Evolutionary conservation across 139 green algal species (phyloP), one percentile per base, ranked within the genome.

Genomic region (Chlamydomonas sphaeroides): DNA sequence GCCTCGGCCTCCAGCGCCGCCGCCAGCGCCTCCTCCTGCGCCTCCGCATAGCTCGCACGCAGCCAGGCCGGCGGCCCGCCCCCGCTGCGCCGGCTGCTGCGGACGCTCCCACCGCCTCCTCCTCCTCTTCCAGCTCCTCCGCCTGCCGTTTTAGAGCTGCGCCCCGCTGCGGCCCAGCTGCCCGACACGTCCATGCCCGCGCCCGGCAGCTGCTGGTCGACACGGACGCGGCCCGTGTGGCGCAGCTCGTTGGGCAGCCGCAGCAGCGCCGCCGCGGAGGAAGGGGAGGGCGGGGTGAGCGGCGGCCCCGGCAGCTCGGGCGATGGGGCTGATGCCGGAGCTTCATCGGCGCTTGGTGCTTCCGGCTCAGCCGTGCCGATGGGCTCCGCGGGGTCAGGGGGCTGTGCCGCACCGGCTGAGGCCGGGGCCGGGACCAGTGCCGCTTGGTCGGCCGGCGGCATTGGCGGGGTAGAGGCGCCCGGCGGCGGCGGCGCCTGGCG

Each of bases 191-290:
- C 69, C 48, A 33, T 65, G 18, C 69, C 69, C 10, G 69, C 48
- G 2, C n/a, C 38, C 69, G 61, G 45, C 20, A 53, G 45, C 45
- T 77, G 45, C 32, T 65, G 4, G 1, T 23, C 25, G 15, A 10
- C 18, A 6, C 69, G 30, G 18, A 39, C 68, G 38, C n/a, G 48
- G 14, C 69, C 69, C 48, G 69, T 42, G 69, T 65, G 41, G n/a
- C 45, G 41, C 7, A 77, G n/a, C 69, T 77, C 69, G 48, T 77
- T 77, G 69, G 69, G 48, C 32, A 77, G 10, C 2, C 48, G 48
- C 48, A 77, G 48, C 48, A 65, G 33, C 3, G 69, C 69, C 25
- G 68, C 66, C 32, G 25, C 7, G 36, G 36, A n/a, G n/a, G n/a
- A n/a, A n/a, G n/a, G n/a, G n/a, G 20, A 4, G 36, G 38, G 39